A percentile compares a stretch with the other conserved stretches of the same genome.
Conservation (phyloP, 768 basidiomycete species). For the Termitomyces sp. region DNA sequence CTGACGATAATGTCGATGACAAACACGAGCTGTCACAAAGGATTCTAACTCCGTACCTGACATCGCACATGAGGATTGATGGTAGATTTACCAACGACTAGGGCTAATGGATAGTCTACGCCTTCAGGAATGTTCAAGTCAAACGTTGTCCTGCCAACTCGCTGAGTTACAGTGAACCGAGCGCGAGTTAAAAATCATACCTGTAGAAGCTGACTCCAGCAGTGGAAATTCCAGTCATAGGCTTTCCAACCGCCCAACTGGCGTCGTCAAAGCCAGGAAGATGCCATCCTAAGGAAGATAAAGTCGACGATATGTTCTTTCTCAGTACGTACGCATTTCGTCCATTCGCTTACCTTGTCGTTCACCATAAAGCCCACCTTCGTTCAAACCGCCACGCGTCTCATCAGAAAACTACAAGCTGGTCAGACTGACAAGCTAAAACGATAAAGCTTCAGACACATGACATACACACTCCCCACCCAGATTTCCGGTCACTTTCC, state of each 20-base stretch:
- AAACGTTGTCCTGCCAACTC: conserved; percentile 30
- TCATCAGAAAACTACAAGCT: conserved; percentile 36
- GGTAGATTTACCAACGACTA: conserved; percentile 39
- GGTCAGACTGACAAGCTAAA: background rate
- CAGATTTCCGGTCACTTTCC: conserved; percentile 48
- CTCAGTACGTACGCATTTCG: background rate
- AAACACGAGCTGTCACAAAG: too few relatives aligned
- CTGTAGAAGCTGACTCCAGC: conserved; percentile 46
- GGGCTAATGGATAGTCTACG: conserved; percentile 42
- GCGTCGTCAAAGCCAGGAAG: conserved; percentile 49
- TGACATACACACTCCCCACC: conserved; percentile 40
- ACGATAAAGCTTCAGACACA: conserved; percentile 6
- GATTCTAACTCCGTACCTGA: conserved; percentile 20
- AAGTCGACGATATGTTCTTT: background rate
- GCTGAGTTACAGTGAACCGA: background rate
- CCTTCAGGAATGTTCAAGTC: conserved; percentile 35
- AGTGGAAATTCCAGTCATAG: conserved; percentile 32
- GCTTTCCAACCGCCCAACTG: conserved; percentile 35
- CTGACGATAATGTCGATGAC: conserved; percentile 8
- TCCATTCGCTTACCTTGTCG: conserved; percentile 44
- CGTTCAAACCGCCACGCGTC: conserved; percentile 50
- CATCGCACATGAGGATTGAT: conserved; percentile 37
- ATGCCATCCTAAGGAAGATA: conserved; percentile 40
- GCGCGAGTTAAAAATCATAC: conserved; percentile 12
- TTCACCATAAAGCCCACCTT: conserved; percentile 53